Conservation (phyloP, 129 eudicot genomes). For the Tanacetum coccineum region DNA sequence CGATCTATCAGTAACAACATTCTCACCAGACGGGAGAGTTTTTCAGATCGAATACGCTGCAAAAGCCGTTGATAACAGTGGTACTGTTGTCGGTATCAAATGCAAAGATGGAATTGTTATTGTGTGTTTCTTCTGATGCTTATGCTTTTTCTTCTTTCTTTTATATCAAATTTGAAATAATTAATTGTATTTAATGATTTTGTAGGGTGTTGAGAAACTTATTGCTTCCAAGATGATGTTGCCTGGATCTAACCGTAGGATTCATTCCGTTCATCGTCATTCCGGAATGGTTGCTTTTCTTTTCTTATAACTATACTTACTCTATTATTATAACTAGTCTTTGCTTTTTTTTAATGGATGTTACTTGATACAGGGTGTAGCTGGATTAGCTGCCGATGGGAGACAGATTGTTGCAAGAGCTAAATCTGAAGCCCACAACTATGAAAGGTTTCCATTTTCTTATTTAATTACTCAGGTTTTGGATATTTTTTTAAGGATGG, state of each 20-base stretch:
- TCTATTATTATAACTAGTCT: too few relatives aligned
- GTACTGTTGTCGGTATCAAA: conserved; percentile 89
- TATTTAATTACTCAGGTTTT: background rate
- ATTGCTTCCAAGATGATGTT: conserved; percentile 98
- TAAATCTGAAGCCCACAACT: conserved; percentile 87
- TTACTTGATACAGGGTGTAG: conserved; percentile 66
- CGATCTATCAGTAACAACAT: conserved; percentile 94
- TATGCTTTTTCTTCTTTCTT: too few relatives aligned
- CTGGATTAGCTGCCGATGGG: conserved; percentile 99
- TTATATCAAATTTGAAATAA: too few relatives aligned
- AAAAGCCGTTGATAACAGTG: conserved; percentile 98
- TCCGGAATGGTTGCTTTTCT: conserved; percentile 63
- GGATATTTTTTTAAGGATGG: background rate
- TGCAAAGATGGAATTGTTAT: conserved; percentile 97
- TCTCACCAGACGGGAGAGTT: conserved; percentile 98
- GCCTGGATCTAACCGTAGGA: conserved; percentile 93
- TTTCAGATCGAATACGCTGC: conserved; percentile 99
- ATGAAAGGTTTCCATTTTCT: conserved; percentile 59
- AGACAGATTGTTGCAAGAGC: conserved; percentile 96
- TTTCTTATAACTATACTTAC: too few relatives aligned
- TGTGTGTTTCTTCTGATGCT: conserved; percentile 32
- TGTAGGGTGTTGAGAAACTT: conserved; percentile 95
- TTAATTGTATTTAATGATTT: conserved; percentile 9
- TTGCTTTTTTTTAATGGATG: background rate
- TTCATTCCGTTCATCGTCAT: conserved; percentile 96